Conservation (phyloP, 352 stramenopile genomes). For the Pythium aphanidermatum region DNA sequence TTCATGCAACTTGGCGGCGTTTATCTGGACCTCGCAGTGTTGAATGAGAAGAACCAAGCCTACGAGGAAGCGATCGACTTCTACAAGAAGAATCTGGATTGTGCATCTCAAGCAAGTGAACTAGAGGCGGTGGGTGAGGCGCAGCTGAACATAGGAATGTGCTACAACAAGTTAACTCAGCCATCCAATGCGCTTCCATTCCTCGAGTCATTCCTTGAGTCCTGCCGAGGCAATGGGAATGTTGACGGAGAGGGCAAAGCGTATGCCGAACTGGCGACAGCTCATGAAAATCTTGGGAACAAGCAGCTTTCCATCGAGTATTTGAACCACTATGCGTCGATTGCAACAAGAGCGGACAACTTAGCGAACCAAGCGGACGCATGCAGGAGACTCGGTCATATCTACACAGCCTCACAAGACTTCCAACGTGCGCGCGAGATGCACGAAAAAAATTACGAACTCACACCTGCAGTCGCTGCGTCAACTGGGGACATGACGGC, state of each 20-base stretch:
- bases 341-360: constrained; percentile 79
- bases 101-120: constrained; percentile 56
- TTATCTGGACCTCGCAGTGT: constrained; percentile 57
- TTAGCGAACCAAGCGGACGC: constrained; percentile 81
- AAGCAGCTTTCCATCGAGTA: constrained; percentile 84
- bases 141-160: constrained; percentile 73
- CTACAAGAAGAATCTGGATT: constrained; percentile 74
- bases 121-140: constrained; percentile 43
- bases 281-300: constrained; percentile 77
- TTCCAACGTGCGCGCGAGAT: constrained; percentile 79
- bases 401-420: constrained; percentile 77
- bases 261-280: constrained; percentile 83
- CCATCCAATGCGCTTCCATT: constrained; percentile 70
- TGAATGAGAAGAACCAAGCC: constrained; percentile 29
- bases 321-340: constrained; percentile 79
- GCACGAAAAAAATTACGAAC: constrained; percentile 88
- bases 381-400: constrained; percentile 78
- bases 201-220: constrained; percentile 73
- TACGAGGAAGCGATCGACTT: constrained; percentile 55
- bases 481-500: constrained; percentile 32
- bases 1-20: constrained; percentile 69
- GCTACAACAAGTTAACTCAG: constrained; percentile 63
- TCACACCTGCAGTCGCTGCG: constrained; percentile 46
- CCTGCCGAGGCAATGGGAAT: constrained; percentile 45
- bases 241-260: constrained; percentile 75